Evolutionary conservation across 2,329 filamentous ascomycete species (phyloP), one percentile per base, ranked within the genome.

Genomic region (Epichloe gansuensis): DNA sequence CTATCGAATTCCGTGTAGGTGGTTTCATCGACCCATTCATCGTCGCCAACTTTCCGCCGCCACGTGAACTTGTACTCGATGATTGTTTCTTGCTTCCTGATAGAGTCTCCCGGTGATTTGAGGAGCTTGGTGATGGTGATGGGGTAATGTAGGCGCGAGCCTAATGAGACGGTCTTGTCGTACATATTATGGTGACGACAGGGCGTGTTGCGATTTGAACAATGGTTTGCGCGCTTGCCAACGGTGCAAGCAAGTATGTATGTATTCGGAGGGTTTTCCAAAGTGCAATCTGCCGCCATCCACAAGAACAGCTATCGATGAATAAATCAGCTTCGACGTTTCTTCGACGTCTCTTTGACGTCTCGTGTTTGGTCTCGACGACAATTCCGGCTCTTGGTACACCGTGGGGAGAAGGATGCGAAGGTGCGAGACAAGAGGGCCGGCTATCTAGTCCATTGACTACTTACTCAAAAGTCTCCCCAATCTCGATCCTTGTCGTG

Each of bases 1-100:
- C 88, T 88, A 62, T 91, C 84, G 73, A 90, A 97, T 59, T 85
- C 83, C 43, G 84, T 83, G 53, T 77, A 75, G 38, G 84, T 86
- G 54, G 85, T 90, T 59, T 82, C 75, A 57, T 86, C 82, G 60
- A 68, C 69, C 52, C 74, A 75, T 31, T 72, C 69, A 17, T 75
- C 75, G 53, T 94, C 85, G 65, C 85, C 85, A 54, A 93, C 81
- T 59, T 82, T 82, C 69, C 89, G 85, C 64, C 75, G 83, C 69
- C 85, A 91, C 62, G 83, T 83, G 72, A 91, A 98, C 56, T 83
- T 83, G 76, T 96, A 98, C 67, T 87, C 82, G 66, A 98, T 83
- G 52, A 97, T 77, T 52, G 82, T 78, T 62, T 90, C 86, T 63
- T 88, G 75, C 68, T 86, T 86, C 62, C 81, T 77, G 63, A 98